A percentile compares a stretch with the other conserved stretches of the same genome.
These are phyloP conservation scores for Pythium volutum DNA, from an alignment of 352 stramenopile species.

Conservation along the genomic window DNA sequence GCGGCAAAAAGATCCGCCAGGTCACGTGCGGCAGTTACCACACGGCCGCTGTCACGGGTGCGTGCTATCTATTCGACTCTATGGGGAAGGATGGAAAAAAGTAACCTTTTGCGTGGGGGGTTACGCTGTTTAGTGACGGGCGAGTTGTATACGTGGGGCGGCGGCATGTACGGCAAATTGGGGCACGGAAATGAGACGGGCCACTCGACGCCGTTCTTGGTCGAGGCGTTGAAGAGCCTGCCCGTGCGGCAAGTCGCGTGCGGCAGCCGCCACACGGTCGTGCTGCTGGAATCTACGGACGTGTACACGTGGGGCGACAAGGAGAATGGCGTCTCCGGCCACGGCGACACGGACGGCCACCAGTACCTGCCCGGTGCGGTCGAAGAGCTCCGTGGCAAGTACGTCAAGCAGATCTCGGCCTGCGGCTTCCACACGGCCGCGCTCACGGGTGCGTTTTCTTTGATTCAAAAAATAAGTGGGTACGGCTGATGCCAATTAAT, in stretches of 20 bases:
- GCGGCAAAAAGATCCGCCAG: slow-evolving; percentile 88
- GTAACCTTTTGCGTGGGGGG: neutral
- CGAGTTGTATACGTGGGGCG: slow-evolving; percentile 93
- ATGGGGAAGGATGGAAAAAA: neutral
- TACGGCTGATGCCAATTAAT: neutral
- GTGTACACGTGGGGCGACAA: slow-evolving; percentile 96
- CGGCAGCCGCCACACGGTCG: slow-evolving; percentile 92
- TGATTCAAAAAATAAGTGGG: neutral
- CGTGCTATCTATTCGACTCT: neutral
- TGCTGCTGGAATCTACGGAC: slow-evolving; percentile 84
- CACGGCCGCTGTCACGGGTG: slow-evolving; percentile 91
- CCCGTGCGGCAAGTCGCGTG: slow-evolving; percentile 93
- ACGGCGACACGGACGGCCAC: slow-evolving; percentile 94
- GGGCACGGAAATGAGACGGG: slow-evolving; percentile 92
- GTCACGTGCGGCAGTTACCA: slow-evolving; percentile 96
- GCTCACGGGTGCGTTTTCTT: slow-evolving; percentile 44
- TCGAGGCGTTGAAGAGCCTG: slow-evolving; percentile 91
- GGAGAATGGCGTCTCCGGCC: slow-evolving; percentile 94
- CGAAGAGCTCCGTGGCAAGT: slow-evolving; percentile 84
- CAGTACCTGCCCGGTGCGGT: slow-evolving; percentile 93
- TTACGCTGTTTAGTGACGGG: slow-evolving; percentile 62
- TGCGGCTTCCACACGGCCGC: slow-evolving; percentile 87
- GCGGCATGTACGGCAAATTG: slow-evolving; percentile 95
- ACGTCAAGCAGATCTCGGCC: slow-evolving; percentile 87
- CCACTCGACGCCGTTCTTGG: slow-evolving; percentile 91